These are phyloP conservation scores for Xylaria bambusicola DNA, from an alignment of 495 filamentous ascomycete species.

Conservation along the genomic window DNA sequence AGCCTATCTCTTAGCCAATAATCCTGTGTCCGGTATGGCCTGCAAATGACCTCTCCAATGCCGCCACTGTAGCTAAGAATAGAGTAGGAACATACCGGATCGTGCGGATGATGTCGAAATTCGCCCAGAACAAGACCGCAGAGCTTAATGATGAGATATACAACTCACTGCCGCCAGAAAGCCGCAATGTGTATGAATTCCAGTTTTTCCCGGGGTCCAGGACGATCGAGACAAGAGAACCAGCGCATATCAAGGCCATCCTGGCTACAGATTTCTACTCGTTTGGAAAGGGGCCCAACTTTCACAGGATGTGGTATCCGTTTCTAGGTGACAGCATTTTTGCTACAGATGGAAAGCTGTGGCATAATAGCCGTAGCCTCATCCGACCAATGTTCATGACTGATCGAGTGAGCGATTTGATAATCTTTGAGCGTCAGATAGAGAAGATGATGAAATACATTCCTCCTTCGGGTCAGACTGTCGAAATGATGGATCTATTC, in stretches of 20 bases:
- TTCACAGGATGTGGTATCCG: slow-evolving; percentile 52
- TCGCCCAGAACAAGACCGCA: slow-evolving; percentile 33
- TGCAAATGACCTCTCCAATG: neutral
- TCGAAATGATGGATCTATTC: slow-evolving; percentile 56
- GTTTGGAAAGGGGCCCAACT: slow-evolving; percentile 56
- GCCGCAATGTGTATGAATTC: slow-evolving; percentile 42
- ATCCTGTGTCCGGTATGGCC: slow-evolving; percentile 13
- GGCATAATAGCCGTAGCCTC: slow-evolving; percentile 54
- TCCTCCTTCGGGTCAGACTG: slow-evolving; percentile 39
- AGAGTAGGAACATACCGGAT: neutral
- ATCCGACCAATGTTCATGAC: slow-evolving; percentile 62
- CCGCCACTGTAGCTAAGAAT: neutral
- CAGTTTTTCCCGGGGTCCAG: slow-evolving; percentile 36
- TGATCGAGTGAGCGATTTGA: slow-evolving; percentile 47
- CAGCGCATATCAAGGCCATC: slow-evolving; percentile 60
- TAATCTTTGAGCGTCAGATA: slow-evolving; percentile 50
- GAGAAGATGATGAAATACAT: slow-evolving; percentile 24
- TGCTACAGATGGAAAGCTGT: slow-evolving; percentile 56
- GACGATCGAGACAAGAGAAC: slow-evolving; percentile 53
- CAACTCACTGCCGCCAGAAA: slow-evolving; percentile 32
- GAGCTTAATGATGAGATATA: slow-evolving; percentile 35
- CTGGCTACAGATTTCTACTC: slow-evolving; percentile 58
- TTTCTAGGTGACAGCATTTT: slow-evolving; percentile 63
- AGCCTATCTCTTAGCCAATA: slow-evolving; percentile 3
- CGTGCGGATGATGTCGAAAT: slow-evolving; percentile 22